Conservation (phyloP, 805 yeast species). For the Lachancea quebecensis region DNA sequence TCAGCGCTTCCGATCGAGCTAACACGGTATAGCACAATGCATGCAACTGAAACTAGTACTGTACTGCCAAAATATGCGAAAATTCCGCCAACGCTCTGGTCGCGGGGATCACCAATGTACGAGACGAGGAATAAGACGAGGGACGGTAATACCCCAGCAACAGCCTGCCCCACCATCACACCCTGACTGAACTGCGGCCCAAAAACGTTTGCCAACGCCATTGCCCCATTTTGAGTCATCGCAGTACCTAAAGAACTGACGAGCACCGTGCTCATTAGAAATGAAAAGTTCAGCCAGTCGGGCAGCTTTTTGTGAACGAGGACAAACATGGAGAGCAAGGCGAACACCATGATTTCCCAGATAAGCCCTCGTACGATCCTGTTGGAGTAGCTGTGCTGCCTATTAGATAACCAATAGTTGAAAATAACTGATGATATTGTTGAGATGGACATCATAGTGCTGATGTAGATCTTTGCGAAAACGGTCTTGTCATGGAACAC, state of each 20-base stretch:
- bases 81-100: slow-evolving; percentile 20
- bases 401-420: slow-evolving; percentile 57
- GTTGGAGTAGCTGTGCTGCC: slow-evolving; percentile 48
- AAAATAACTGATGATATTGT: slow-evolving; percentile 58
- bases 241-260: slow-evolving; percentile 71
- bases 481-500: slow-evolving; percentile 41
- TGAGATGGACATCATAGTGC: slow-evolving; percentile 83
- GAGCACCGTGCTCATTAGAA: slow-evolving; percentile 57
- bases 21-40: slow-evolving; percentile 20
- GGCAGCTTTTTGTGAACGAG: slow-evolving; percentile 14
- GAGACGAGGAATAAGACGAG: slow-evolving; percentile 43
- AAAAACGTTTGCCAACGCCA: slow-evolving; percentile 76
- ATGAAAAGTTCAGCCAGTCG: slow-evolving; percentile 31
- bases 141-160: slow-evolving; percentile 90
- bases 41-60: slow-evolving; percentile 20
- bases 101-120: slow-evolving; percentile 41
- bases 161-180: slow-evolving; percentile 89
- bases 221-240: slow-evolving; percentile 79
- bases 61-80: slow-evolving; percentile 35
- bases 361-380: slow-evolving; percentile 57
- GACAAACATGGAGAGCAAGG: slow-evolving; percentile 41
- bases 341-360: slow-evolving; percentile 51
- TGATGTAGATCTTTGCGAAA: slow-evolving; percentile 55
- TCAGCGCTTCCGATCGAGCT: slow-evolving; percentile 19
- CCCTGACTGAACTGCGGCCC: slow-evolving; percentile 80